phyloP scores from a whole-genome alignment of 345 rosid genomes.

The Aquilaria sinensis region DNA sequence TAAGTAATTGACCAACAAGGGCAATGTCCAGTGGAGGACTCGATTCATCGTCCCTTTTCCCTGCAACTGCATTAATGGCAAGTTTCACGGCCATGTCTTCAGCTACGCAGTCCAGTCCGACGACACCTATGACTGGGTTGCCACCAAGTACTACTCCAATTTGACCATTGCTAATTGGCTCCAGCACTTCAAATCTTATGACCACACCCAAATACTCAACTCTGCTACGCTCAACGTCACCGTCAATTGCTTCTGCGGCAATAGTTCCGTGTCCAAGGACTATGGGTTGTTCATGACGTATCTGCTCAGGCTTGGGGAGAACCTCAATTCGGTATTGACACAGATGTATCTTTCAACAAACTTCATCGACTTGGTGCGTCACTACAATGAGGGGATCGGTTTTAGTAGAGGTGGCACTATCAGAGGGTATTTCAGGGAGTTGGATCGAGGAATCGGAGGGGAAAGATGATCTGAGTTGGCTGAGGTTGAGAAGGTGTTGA shows the following conservation, averaged over 20 bases:
- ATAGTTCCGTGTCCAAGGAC: constrained; percentile 27
- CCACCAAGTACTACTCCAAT: constrained; percentile 24
- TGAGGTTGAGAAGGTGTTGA: no score
- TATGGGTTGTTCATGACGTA: constrained; percentile 56
- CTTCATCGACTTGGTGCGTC: constrained; percentile 31
- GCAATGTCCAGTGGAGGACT: constrained; percentile 3
- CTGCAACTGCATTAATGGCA: constrained; percentile 44
- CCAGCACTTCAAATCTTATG: constrained; percentile 23
- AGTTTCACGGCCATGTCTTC: constrained; percentile 43
- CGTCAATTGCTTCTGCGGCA: constrained; percentile 66
- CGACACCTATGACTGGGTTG: constrained; percentile 32
- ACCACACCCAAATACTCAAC: constrained; percentile 26
- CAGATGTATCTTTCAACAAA: constrained; percentile 23
- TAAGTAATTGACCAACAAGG: constrained; percentile 23
- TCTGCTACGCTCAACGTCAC: constrained; percentile 32
- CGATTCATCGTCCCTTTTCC: constrained; percentile 51
- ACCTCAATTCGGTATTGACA: constrained; percentile 35
- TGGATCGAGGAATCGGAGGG: no score
- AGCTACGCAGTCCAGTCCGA: constrained; percentile 9
- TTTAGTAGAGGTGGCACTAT: constrained; percentile 32
- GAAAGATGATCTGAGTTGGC: no score
- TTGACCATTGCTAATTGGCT: constrained; percentile 36
- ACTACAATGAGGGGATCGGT: constrained; percentile 52
- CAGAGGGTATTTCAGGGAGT: no score
- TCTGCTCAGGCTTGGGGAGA: constrained; percentile 51